Base-by-base conservation (phyloP, 2,329 filamentous ascomycete genomes). In the Penicillium hordei region DNA sequence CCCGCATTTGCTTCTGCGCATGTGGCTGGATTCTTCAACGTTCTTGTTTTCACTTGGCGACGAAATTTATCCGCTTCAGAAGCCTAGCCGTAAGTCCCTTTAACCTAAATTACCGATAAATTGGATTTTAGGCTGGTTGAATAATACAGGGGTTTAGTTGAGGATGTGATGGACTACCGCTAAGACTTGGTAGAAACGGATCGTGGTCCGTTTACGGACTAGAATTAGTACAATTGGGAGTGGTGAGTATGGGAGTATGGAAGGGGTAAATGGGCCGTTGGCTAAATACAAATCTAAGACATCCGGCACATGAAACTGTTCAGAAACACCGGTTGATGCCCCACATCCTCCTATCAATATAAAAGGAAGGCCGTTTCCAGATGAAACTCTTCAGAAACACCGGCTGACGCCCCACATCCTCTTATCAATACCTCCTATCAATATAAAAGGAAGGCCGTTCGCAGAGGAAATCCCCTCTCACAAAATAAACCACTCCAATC, bases 381-480 rank as follows among this genome's bases (percentile, higher is more conserved):
- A 15, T 57, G 42, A 57, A 53, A 48, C 55, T 13, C 1, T 34
- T 19, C 13, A 8, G 48, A 52, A 52, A 34, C 34, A 6, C 36
- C 36, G n/a, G 9, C 21, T 2, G 36, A 39, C 25, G 42, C 48
- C 55, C 55, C 48, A 53, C 55, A 46, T 29, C 15, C 33, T 31
- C 34, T n/a, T n/a, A n/a, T n/a, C n/a, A n/a, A n/a, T n/a, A n/a
- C n/a, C n/a, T n/a, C n/a, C 17, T 19, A 21, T 29, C 21, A 40
- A 53, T 48, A 57, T 57, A 57, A 57, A 57, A 42, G 27, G 54
- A 27, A 40, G 48, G 17, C 9, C 12, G n/a, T n/a, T n/a, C n/a
- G n/a, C n/a, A n/a, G 15, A 40, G 33, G 12, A 33, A 34, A 29
- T 2, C 1, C 7, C 33, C 8, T 19, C 4, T 2, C 12, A 15